phyloP scores from a whole-genome alignment of 2,329 filamentous ascomycete genomes.

The Zymoseptoria tritici region DNA sequence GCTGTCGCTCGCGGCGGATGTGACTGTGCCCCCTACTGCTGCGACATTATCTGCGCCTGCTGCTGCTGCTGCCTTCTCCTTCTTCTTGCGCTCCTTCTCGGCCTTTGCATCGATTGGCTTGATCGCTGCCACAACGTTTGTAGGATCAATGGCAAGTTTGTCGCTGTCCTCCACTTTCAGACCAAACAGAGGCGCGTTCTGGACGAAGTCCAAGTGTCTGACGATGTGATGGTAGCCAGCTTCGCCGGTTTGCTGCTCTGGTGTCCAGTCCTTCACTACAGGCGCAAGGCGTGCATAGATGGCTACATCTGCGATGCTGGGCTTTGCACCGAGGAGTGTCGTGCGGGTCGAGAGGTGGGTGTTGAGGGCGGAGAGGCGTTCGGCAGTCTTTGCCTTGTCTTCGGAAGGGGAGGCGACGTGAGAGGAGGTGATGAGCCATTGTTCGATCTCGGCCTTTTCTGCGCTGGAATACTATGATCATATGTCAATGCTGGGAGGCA shows the following conservation, averaged over 20 bases:
- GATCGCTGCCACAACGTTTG: conserved; percentile 78
- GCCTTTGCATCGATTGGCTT: conserved; percentile 85
- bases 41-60: conserved; percentile 47
- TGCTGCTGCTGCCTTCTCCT: conserved; percentile 67
- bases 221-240: conserved; percentile 86
- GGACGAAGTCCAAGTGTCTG: conserved; percentile 86
- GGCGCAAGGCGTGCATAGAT: conserved; percentile 74
- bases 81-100: conserved; percentile 94
- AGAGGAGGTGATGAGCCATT: conserved; percentile 76
- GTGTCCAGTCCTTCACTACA: conserved; percentile 67
- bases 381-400: conserved; percentile 49
- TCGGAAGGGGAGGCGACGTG: conserved; percentile 57
- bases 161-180: conserved; percentile 62
- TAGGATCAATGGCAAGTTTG: conserved; percentile 70
- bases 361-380: conserved; percentile 74
- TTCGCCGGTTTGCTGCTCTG: conserved; percentile 83
- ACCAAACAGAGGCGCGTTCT: conserved; percentile 69
- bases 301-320: conserved; percentile 77
- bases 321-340: conserved; percentile 82
- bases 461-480: conserved; percentile 58
- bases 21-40: conserved; percentile 37
- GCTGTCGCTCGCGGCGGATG: conserved; percentile 34
- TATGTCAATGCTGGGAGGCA: neutral
- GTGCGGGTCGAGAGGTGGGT: conserved; percentile 79
- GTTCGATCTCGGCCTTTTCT: conserved; percentile 79